A percentile compares a stretch with the other conserved stretches of the same genome.
phyloP scores from a whole-genome alignment of 2,329 filamentous ascomycete genomes.

The Colletotrichum sp. region DNA sequence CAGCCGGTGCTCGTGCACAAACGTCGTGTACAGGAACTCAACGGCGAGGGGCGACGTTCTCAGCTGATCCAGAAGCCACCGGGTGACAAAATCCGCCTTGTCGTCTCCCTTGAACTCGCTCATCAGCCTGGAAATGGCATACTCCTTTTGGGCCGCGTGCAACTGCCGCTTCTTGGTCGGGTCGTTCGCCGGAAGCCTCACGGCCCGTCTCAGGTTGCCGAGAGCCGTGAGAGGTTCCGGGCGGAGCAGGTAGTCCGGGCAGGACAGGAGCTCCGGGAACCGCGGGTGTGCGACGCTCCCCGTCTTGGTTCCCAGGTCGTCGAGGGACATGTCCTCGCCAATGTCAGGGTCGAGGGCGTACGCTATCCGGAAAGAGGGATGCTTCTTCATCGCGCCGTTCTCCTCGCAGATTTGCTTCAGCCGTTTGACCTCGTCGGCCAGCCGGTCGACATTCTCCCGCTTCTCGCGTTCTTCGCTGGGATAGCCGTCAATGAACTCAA shows the following conservation, averaged over 20 bases:
- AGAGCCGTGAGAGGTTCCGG: slow-evolving; percentile 43
- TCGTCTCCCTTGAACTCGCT: slow-evolving; percentile 37
- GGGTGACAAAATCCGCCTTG: slow-evolving; percentile 52
- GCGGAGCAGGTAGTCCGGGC: slow-evolving; percentile 50
- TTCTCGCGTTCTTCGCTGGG: slow-evolving; percentile 39
- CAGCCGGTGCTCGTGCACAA: slow-evolving; percentile 34
- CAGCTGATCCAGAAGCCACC: slow-evolving; percentile 59
- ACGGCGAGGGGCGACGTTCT: slow-evolving; percentile 51
- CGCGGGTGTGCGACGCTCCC: slow-evolving; percentile 40
- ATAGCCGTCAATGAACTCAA: slow-evolving; percentile 51
- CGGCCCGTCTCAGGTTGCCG: slow-evolving; percentile 44
- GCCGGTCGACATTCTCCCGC: slow-evolving; percentile 34
- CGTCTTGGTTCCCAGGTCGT: slow-evolving; percentile 29
- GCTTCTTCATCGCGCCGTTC: slow-evolving; percentile 46
- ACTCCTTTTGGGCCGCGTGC: slow-evolving; percentile 51
- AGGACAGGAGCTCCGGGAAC: slow-evolving; percentile 54
- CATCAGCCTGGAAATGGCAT: slow-evolving; percentile 50
- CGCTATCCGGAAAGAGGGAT: slow-evolving; percentile 42
- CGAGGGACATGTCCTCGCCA: slow-evolving; percentile 49
- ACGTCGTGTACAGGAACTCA: slow-evolving; percentile 45
- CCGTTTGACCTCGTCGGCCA: slow-evolving; percentile 35
- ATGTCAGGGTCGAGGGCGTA: slow-evolving; percentile 42
- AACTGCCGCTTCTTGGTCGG: slow-evolving; percentile 39
- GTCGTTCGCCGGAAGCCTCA: slow-evolving; percentile 39
- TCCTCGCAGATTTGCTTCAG: slow-evolving; percentile 46